phyloP scores from a whole-genome alignment of 768 basidiomycete species.

The Saitozyma podzolica region DNA sequence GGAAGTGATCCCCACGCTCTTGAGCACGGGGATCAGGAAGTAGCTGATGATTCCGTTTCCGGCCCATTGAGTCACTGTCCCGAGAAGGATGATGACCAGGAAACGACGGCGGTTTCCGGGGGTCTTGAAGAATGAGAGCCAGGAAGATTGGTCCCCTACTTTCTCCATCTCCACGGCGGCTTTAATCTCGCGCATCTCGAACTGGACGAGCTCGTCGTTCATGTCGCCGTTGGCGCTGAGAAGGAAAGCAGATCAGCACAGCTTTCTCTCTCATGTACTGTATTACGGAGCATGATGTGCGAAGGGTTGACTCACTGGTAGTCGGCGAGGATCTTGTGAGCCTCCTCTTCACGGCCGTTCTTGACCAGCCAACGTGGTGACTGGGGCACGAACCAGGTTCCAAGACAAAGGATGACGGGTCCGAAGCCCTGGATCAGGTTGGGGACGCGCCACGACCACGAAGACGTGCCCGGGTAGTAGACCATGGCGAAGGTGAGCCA shows the following conservation, averaged over 20 bases:
- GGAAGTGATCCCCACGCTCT: conserved; percentile 64
- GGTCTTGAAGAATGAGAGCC: conserved; percentile 5
- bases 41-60: conserved; percentile 31
- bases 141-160: conserved; percentile 1
- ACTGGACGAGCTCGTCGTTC: conserved; percentile 34
- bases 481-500: conserved; percentile 38
- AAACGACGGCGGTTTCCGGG: conserved; percentile 9
- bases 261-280: no score
- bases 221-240: conserved; percentile 54
- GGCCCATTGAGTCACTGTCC: conserved; percentile 23
- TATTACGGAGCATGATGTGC: no score
- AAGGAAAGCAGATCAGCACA: no score
- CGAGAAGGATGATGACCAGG: conserved; percentile 24
- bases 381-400: conserved; percentile 42
- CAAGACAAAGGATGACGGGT: conserved; percentile 25
- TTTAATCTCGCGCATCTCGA: conserved; percentile 57
- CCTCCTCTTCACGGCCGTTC: conserved; percentile 42
- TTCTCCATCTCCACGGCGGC: conserved; percentile 17
- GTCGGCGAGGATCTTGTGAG: conserved; percentile 21
- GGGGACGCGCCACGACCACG: conserved; percentile 59
- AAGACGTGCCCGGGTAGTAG: conserved; percentile 15
- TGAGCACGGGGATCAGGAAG: conserved; percentile 59
- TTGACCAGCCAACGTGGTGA: conserved; percentile 35
- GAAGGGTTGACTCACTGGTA: conserved; percentile 25
- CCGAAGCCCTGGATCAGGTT: conserved; percentile 21